Base-by-base conservation (phyloP, 257 asterid species). In the Lantana camara region DNA sequence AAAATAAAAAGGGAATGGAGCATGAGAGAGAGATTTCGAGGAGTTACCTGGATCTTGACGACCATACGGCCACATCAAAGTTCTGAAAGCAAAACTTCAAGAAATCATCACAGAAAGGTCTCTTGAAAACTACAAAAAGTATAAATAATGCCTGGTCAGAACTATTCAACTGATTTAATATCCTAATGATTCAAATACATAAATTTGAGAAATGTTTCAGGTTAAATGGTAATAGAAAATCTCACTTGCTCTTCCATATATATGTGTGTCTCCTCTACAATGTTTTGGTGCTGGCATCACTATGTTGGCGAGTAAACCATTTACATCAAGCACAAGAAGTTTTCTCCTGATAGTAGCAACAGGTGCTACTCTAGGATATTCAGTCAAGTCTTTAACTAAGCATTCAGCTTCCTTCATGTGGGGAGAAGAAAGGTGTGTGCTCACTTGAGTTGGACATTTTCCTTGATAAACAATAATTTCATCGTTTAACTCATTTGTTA, bases 301-400 rank as follows among this genome's bases (percentile, higher is more conserved):
- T 60, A 93, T 76, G 74, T 82, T 73, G 11, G 95, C 97, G 64
- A 90, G 94, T 74, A 93, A 73, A 67, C 99, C 99, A 79, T 93
- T 93, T 35, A 93, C 71, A 73, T 90, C 99, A 70, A 93, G 97
- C 70, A 93, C 88, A 68, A 93, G 74, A 69, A 93, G 99, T 66
- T 85, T 93, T 71, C 82, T 79, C 77, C 62, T 78, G 38, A 48
- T 7, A 46, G 80, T 63, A 64, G 62, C 66, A 21, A 30, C 2
- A 3, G 37, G 57, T 57, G 67, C 35, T 60, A 47, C 60, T 54
- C 53, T 63, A 48, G 76, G 74, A 57, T 40, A n/a, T n/a, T 15
- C 58, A 53, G 37, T 70, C 35, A 67, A 68, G 58, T 58, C 60
- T 7, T 59, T 47, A 29, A 68, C 40, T 29, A 74, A 59, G 34